Evolutionary conservation across 192 early-diverging fungal genomes (phyloP), one percentile per base, ranked within the genome.

Genomic region (Umbelopsis sp.): DNA sequence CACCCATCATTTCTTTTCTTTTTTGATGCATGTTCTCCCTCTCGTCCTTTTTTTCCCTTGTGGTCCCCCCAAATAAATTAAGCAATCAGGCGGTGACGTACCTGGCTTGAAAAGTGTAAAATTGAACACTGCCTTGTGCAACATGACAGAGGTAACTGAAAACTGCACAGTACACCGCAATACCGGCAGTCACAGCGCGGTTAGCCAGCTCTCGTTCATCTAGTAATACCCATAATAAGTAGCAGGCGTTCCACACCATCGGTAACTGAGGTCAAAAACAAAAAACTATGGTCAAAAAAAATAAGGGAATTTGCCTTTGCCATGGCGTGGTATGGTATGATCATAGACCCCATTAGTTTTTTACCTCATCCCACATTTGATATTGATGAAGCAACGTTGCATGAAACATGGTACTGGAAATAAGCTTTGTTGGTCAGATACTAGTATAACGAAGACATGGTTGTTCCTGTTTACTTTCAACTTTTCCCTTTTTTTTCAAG

Each of bases 341-440:
- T 30, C 27, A 30, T 30, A 30, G 27, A 30, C 27, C 27, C 27
- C 1, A 30, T 30, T 30, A 30, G 27, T 53, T 41, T n/a, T 50
- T 67, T 71, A 71, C 74, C 66, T 76, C 74, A 55, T 76, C 74
- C 74, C 70, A 76, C 74, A 76, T 76, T 61, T 76, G 70, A 50
- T 76, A 66, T 44, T 76, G 69, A 71, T 58, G 71, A 35, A 71
- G 69, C 22, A 76, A 30, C 8, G 74, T 71, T 37, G 65, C 74
- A 71, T 76, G 74, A 58, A 76, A 76, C 33, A 76, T 61, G 10
- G 55, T 61, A 30, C 55, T 61, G 30, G 30, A 27, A 61, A 35
- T 35, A 30, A 61, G 21, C 37, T 41, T 41, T 41, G 7, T 41
- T 0, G 1, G 37, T 41, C 10, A 52, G 11, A 25, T 52, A n/a